Evolutionary conservation across 1,139 yeast genomes (phyloP), one percentile per base, ranked within the genome.

Genomic region (Yamadazyma kanchanaburiensis): DNA sequence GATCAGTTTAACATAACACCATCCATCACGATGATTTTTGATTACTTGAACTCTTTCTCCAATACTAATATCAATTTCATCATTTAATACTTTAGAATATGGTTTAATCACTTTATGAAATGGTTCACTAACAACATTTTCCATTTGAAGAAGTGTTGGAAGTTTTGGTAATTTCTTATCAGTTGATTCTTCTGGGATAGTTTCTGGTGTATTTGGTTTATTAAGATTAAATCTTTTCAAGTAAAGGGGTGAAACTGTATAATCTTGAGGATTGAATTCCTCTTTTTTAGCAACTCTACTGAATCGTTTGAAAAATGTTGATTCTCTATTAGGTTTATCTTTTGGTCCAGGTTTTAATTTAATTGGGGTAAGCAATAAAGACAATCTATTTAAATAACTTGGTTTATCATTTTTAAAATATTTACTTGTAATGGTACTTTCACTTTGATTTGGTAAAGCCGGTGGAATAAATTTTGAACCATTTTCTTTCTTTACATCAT

Each of bases 1-100:
- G 35, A 25, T 9, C n/a, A 12, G 24, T 24, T 30, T 46, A 8
- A 63, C 56, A 17, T 49, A 46, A 35, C 69, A 62, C 74, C 74
- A 67, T 2, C 68, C 70, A 34, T 65, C 72, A 9, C 57, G 41
- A 37, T 55, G 61, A n/a, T 45, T 47, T 20, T 51, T 49, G 13
- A 53, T 31, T 1, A 63, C 33, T 5, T 38, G 29, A 3, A 61
- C 64, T 18, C 46, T 38, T 23, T 66, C 68, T 1, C 70, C 70
- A 5, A 51, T 35, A 3, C 40, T 34, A 3, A 66, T 42, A 3
- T 58, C 43, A 5, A 66, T 30, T 39, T 66, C 74, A 37, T 67
- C 73, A 9, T 44, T 41, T 15, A 64, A 48, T 9, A 46, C 42
- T 32, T 51, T 58, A 10, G 43, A 38, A 35, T 64, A 65, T 2